Conservation (phyloP, 805 yeast genomes). For the Metschnikowia drakensbergensis region DNA sequence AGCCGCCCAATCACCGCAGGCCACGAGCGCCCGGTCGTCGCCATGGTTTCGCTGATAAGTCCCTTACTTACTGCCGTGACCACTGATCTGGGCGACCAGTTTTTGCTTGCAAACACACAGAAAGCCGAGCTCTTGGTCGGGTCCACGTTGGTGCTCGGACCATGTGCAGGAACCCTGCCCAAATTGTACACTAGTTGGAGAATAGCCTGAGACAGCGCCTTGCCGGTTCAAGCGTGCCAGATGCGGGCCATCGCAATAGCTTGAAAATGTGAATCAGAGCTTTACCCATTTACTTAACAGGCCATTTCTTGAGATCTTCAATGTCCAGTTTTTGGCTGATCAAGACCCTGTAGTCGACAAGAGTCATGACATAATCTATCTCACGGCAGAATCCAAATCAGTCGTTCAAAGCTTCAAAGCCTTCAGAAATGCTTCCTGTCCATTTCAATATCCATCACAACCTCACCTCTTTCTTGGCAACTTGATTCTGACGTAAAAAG, state of each 20-base stretch:
- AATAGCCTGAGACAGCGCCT: neutral
- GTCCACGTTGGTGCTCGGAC: constrained; percentile 1
- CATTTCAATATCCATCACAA: too few relatives aligned
- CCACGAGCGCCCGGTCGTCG: neutral
- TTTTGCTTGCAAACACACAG: constrained; percentile 7
- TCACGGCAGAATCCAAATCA: too few relatives aligned
- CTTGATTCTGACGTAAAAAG: constrained; percentile 17
- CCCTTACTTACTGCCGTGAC: constrained; percentile 7
- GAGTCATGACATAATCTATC: too few relatives aligned
- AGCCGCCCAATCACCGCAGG: neutral
- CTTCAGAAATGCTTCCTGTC: too few relatives aligned
- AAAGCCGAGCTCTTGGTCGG: constrained; percentile 1
- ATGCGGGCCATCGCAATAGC: too few relatives aligned
- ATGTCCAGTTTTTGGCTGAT: too few relatives aligned
- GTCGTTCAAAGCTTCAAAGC: too few relatives aligned
- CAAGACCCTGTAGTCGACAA: too few relatives aligned
- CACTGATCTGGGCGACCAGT: constrained; percentile 3
- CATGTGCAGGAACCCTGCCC: neutral
- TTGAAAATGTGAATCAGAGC: too few relatives aligned
- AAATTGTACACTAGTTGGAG: constrained; percentile 2
- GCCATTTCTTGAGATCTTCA: too few relatives aligned
- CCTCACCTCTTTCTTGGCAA: constrained; percentile 4
- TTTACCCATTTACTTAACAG: too few relatives aligned
- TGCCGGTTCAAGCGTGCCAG: too few relatives aligned
- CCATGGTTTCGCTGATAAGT: neutral